A percentile compares a stretch with the other conserved stretches of the same genome.
Conservation (phyloP, 495 filamentous ascomycete genomes). For the Viridothelium virens region DNA sequence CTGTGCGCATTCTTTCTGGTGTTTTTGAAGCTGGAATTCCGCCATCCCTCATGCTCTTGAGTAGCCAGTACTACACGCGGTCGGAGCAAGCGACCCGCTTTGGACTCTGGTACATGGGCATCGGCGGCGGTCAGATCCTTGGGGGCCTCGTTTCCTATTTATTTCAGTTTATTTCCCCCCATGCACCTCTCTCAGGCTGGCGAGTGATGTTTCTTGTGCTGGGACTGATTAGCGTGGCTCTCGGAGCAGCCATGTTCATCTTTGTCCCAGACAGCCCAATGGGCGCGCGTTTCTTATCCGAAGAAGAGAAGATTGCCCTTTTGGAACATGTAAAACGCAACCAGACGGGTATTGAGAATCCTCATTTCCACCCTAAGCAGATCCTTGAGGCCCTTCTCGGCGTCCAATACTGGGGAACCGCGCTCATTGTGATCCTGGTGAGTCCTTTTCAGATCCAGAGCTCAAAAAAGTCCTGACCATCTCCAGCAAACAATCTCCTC, state of each 20-base stretch:
- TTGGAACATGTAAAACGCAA: conserved; percentile 27
- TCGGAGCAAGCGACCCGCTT: conserved; percentile 39
- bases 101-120: conserved; percentile 40
- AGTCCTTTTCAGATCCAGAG: neutral
- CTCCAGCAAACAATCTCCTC: neutral
- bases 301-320: conserved; percentile 45
- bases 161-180: conserved; percentile 28
- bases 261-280: conserved; percentile 59
- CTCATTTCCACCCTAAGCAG: conserved; percentile 31
- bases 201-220: conserved; percentile 59
- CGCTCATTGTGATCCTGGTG: neutral
- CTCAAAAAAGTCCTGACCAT: too few relatives aligned
- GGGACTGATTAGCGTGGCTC: conserved; percentile 48
- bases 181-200: conserved; percentile 33
- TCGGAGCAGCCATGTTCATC: conserved; percentile 52
- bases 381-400: conserved; percentile 26
- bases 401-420: conserved; percentile 17
- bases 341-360: conserved; percentile 30
- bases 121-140: conserved; percentile 40
- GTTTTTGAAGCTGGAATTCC: conserved; percentile 47
- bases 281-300: conserved; percentile 56
- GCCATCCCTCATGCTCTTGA: conserved; percentile 39
- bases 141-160: conserved; percentile 53
- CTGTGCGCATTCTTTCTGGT: conserved; percentile 40
- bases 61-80: conserved; percentile 38